phyloP scores from a whole-genome alignment of 768 basidiomycete genomes.

The Pholiota molesta region DNA sequence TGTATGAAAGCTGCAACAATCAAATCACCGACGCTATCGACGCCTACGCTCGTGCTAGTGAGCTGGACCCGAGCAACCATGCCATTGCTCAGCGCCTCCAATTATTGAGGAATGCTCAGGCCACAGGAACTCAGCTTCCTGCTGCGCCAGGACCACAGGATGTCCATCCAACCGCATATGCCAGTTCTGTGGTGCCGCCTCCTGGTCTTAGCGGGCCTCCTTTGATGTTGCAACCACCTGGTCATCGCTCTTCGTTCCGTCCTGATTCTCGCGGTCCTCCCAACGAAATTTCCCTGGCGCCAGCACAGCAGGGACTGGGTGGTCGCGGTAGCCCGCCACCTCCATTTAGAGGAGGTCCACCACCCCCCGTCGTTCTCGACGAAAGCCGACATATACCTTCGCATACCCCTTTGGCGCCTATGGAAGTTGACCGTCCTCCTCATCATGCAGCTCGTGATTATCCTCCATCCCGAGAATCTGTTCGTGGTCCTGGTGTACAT shows the following conservation, averaged over 20 bases:
- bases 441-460: constrained; percentile 56
- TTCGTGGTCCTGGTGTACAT: constrained; percentile 58
- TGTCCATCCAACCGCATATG: constrained; percentile 95
- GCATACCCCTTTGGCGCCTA: constrained; percentile 77
- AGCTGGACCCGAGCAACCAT: constrained; percentile 86
- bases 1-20: constrained; percentile 99
- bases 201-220: constrained; percentile 70
- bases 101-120: constrained; percentile 79
- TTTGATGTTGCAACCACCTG: constrained; percentile 57
- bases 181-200: constrained; percentile 74
- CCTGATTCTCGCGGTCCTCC: constrained; percentile 69
- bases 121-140: constrained; percentile 72
- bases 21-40: constrained; percentile 99
- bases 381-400: constrained; percentile 69
- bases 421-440: constrained; percentile 69
- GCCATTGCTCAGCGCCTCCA: constrained; percentile 82
- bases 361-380: constrained; percentile 80
- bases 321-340: constrained; percentile 54
- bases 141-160: constrained; percentile 93
- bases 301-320: constrained; percentile 47
- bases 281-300: constrained; percentile 58
- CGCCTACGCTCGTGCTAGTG: constrained; percentile 93
- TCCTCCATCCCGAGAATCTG: constrained; percentile 47
- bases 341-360: constrained; percentile 83
- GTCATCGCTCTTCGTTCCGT: constrained; percentile 59